These are phyloP conservation scores for Echeveria elegans DNA, from an alignment of 164 flowering plant genomes.

Conservation along the genomic window DNA sequence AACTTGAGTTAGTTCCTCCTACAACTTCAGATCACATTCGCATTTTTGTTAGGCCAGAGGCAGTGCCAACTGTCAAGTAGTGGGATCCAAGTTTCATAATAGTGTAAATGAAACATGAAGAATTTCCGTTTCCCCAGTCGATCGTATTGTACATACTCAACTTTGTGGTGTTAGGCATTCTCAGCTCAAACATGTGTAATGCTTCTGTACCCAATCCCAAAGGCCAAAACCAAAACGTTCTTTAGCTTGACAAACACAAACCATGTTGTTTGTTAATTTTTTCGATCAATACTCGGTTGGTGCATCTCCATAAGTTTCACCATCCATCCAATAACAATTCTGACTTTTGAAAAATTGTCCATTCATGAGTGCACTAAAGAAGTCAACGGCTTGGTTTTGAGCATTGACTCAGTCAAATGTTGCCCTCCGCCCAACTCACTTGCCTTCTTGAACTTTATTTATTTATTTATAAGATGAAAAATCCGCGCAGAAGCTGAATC, in stretches of 20 bases:
- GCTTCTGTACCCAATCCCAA: neutral
- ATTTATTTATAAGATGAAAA: neutral
- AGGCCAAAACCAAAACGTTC: neutral
- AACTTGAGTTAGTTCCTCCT: constrained; percentile 20
- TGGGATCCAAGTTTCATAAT: neutral
- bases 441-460: no score
- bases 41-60: constrained; percentile 3
- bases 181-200: neutral
- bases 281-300: neutral
- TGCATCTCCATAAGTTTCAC: neutral
- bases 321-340: neutral
- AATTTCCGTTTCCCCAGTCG: neutral
- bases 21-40: neutral
- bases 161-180: neutral
- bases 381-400: no score
- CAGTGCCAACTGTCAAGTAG: neutral
- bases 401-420: no score
- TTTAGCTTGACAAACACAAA: neutral
- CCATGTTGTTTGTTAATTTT: neutral
- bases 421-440: no score
- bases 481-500: neutral
- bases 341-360: no score
- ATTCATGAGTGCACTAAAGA: no score
- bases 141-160: neutral
- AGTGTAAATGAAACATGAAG: neutral